Base-by-base conservation (phyloP, 2,329 filamentous ascomycete species). In the Xylariaceae sp. region DNA sequence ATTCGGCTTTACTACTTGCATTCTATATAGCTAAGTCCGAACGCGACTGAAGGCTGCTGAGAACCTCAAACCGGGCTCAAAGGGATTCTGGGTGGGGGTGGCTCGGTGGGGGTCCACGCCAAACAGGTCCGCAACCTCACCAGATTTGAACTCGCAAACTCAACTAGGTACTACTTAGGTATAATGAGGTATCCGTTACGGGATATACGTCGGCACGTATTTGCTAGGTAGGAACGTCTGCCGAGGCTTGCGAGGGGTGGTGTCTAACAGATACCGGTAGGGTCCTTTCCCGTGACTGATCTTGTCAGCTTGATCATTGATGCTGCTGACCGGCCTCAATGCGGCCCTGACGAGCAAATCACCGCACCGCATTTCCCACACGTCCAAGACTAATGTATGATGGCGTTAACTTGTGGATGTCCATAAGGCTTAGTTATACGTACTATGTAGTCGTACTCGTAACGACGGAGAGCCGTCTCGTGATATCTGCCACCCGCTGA, bases 11-110 rank as follows among this genome's bases (percentile, higher is more conserved):
- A n/a, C n/a, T n/a, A n/a, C n/a, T n/a, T 26, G 26, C 26, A 26
- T 26, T 8, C 26, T 8, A 26, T 26, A 8, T 5, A 5, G 26
- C 26, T 26, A n/a, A n/a, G 26, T 26, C 4, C 26, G 5, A 5
- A 26, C 26, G 8, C 26, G 5, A 26, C 26, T 8, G 26, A 26
- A 26, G 4, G 26, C 26, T 8, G 26, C 26, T 4, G 26, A 26
- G 5, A 26, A 26, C 8, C 8, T 26, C 26, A 26, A 26, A 26
- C n/a, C n/a, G n/a, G n/a, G 26, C 8, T 26, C 26, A 26, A 26
- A 26, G 51, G 66, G 67, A 68, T 63, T 58, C 53, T 40, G 16
- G 55, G 51, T 47, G 29, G 26, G 26, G 26, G 36, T 26, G 32
- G 45, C 47, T 30, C 19, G 34, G 32, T 15, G 16, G 44, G 32